Conservation (phyloP, 1,284 basidiomycete genomes). For the Moniliophthora roreri region DNA sequence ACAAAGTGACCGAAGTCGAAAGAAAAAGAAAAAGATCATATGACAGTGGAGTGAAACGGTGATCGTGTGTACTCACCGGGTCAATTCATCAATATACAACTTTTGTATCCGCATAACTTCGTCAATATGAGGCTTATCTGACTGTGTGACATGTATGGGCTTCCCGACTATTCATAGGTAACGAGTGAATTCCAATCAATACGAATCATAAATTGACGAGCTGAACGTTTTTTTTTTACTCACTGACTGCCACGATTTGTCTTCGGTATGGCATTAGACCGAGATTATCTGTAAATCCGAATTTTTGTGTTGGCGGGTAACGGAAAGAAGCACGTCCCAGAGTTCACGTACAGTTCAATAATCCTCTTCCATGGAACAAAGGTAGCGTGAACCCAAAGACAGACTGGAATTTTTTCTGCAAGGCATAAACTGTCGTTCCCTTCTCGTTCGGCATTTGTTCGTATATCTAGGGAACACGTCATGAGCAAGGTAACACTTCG, state of each 20-base stretch:
- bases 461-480: slow-evolving; percentile 66
- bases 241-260: slow-evolving; percentile 92
- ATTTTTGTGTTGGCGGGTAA: neutral
- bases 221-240: slow-evolving; percentile 36
- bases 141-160: slow-evolving; percentile 81
- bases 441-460: slow-evolving; percentile 94
- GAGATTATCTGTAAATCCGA: slow-evolving; percentile 64
- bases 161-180: slow-evolving; percentile 65
- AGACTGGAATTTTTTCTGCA: slow-evolving; percentile 90
- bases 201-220: neutral
- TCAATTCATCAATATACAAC: slow-evolving; percentile 90
- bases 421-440: slow-evolving; percentile 83
- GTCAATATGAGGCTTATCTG: slow-evolving; percentile 79
- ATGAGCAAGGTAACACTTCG: slow-evolving; percentile 2
- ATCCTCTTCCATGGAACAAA: slow-evolving; percentile 87
- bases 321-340: neutral
- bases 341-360: slow-evolving; percentile 81
- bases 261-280: slow-evolving; percentile 93
- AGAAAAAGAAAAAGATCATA: neutral
- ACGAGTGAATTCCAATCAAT: neutral
- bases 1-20: neutral
- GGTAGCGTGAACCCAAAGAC: slow-evolving; percentile 97
- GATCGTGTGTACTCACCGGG: slow-evolving; percentile 60
- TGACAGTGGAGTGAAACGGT: neutral
- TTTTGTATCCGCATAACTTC: slow-evolving; percentile 81